These are phyloP conservation scores for Perkinsus marinus DNA, from an alignment of 169 alveolate genomes.

Conservation along the genomic window DNA sequence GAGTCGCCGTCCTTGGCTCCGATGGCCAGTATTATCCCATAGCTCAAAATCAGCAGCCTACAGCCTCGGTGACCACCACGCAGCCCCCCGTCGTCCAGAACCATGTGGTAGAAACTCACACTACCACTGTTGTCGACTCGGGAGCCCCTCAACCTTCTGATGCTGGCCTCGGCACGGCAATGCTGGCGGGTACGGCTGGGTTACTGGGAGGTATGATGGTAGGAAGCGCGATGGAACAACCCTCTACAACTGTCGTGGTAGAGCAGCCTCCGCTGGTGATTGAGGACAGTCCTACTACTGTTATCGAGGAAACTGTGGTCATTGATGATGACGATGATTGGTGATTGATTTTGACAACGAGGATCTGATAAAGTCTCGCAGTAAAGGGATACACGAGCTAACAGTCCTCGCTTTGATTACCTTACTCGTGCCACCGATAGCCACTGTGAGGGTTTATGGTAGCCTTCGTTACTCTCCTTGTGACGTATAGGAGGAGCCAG, in stretches of 20 bases:
- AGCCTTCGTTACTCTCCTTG: too few relatives aligned
- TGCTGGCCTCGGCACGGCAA: background rate
- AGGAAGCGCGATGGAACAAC: background rate
- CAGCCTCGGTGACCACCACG: background rate
- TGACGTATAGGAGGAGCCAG: too few relatives aligned
- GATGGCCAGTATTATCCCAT: background rate
- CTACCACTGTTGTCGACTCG: background rate
- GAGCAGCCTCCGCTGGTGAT: background rate
- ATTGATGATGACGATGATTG: background rate
- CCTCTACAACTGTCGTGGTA: background rate
- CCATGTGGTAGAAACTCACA: background rate
- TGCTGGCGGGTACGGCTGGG: background rate
- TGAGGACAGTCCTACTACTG: background rate
- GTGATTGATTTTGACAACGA: background rate
- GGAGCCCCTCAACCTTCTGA: background rate
- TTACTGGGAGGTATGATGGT: background rate
- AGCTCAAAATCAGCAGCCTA: background rate
- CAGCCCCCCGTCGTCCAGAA: background rate
- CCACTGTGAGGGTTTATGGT: too few relatives aligned
- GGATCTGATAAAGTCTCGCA: background rate
- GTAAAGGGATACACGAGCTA: background rate
- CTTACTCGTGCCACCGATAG: too few relatives aligned
- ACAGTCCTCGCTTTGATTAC: too few relatives aligned
- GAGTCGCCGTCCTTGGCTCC: background rate
- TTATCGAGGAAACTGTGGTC: background rate